Percentiles rank a stretch among this genome's conserved stretches.
phyloP scores from a whole-genome alignment of 2,329 filamentous ascomycete genomes.

The Fusarium xylarioides region DNA sequence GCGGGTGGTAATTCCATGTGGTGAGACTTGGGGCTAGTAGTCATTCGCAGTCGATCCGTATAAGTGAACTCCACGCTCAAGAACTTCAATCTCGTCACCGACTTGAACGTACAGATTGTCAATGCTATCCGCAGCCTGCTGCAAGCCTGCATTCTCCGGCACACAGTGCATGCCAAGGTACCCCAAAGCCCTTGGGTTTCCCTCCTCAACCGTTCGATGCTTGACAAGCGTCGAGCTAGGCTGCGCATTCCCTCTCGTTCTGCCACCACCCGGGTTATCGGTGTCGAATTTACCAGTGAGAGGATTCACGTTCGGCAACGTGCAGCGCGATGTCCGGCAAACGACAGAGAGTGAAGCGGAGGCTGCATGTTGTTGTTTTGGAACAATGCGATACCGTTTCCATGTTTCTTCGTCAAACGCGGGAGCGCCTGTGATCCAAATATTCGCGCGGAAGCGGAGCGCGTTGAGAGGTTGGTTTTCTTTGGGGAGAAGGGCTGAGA shows the following conservation, averaged over 20 bases:
- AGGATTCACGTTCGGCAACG: slow-evolving; percentile 29
- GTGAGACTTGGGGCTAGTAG: slow-evolving; percentile 23
- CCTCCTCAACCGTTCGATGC: slow-evolving; percentile 37
- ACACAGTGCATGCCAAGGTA: slow-evolving; percentile 47
- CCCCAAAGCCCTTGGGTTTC: slow-evolving; percentile 40
- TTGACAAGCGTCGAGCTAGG: slow-evolving; percentile 40
- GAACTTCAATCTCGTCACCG: slow-evolving; percentile 43
- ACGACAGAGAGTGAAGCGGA: slow-evolving; percentile 22
- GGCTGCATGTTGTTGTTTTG: neutral
- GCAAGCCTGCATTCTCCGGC: slow-evolving; percentile 34
- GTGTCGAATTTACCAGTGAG: slow-evolving; percentile 13
- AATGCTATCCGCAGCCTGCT: neutral
- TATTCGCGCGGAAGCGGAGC: slow-evolving; percentile 30
- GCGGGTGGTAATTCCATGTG: neutral
- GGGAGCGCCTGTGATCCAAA: slow-evolving; percentile 26
- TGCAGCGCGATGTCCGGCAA: slow-evolving; percentile 32
- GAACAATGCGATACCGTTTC: slow-evolving; percentile 20
- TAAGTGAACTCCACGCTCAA: slow-evolving; percentile 41
- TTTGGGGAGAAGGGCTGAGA: slow-evolving; percentile 8
- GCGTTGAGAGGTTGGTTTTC: slow-evolving; percentile 34
- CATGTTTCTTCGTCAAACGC: slow-evolving; percentile 29
- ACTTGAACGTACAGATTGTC: slow-evolving; percentile 32
- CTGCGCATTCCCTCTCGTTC: slow-evolving; percentile 38
- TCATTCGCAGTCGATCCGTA: slow-evolving; percentile 42
- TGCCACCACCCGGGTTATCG: neutral